Evolutionary conservation across 1,139 yeast genomes (phyloP).

Genomic region (Zygoascus hellenicus): DNA sequence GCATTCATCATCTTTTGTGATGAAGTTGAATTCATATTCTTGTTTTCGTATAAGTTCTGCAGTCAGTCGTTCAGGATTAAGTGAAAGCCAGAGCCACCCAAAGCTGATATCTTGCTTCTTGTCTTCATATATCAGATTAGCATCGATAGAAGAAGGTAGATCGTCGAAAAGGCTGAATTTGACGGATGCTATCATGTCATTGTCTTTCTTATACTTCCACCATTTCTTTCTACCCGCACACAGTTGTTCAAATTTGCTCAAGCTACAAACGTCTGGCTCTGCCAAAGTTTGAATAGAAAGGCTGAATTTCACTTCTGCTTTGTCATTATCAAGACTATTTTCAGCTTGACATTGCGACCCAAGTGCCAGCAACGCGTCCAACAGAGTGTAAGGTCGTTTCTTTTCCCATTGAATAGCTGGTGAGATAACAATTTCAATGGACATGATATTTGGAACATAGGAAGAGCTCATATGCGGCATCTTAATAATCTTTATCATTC

Average conservation of each 20-base stretch:
- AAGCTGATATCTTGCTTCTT: neutral
- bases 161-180: neutral
- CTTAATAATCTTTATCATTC: constrained; percentile 18
- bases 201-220: constrained; percentile 20
- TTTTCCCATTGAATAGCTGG: constrained; percentile 18
- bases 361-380: constrained; percentile 18
- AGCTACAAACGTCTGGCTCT: constrained; percentile 21
- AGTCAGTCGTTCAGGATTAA: constrained; percentile 2
- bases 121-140: neutral
- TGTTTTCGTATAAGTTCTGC: neutral
- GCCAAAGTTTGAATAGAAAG: constrained; percentile 15
- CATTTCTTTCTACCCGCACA: constrained; percentile 21
- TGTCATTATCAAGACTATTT: constrained; percentile 9
- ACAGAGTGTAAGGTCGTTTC: constrained; percentile 11
- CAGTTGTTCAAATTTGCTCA: constrained; percentile 16
- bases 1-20: neutral
- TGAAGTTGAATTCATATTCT: constrained; percentile 3
- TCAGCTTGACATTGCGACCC: constrained; percentile 17
- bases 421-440: constrained; percentile 21
- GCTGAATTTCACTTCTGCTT: constrained; percentile 9
- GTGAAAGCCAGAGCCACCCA: neutral
- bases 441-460: constrained; percentile 10
- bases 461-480: neutral
- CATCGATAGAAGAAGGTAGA: neutral
- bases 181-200: constrained; percentile 2